Conservation (phyloP, 306 rosid genomes). For the Prunus davidiana region DNA sequence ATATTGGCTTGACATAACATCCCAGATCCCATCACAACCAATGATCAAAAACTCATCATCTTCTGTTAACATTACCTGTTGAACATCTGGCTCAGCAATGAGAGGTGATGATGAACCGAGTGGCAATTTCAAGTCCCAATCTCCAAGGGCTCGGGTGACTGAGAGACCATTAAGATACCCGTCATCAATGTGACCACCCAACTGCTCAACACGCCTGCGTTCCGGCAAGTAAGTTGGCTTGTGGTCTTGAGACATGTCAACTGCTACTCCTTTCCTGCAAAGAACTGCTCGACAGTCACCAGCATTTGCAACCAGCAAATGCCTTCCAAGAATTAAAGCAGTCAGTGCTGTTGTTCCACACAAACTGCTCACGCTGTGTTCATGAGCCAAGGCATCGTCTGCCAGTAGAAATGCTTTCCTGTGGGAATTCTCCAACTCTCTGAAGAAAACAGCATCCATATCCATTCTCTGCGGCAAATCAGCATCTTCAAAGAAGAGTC, state of each 20-base stretch:
- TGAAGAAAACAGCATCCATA: slow-evolving; percentile 45
- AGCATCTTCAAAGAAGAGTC: slow-evolving; percentile 72
- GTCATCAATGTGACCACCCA: slow-evolving; percentile 54
- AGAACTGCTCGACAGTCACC: slow-evolving; percentile 98
- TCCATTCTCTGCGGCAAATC: slow-evolving; percentile 52
- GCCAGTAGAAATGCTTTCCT: slow-evolving; percentile 69
- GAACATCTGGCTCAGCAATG: slow-evolving; percentile 83
- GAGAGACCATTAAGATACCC: slow-evolving; percentile 70
- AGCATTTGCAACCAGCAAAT: slow-evolving; percentile 84
- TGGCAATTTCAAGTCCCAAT: slow-evolving; percentile 75
- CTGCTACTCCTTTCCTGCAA: slow-evolving; percentile 75
- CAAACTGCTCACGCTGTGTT: slow-evolving; percentile 48
- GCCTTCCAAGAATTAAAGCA: slow-evolving; percentile 75
- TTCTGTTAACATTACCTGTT: slow-evolving; percentile 52
- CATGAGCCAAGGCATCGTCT: slow-evolving; percentile 77
- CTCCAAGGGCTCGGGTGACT: slow-evolving; percentile 88
- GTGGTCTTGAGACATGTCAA: slow-evolving; percentile 83
- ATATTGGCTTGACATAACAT: slow-evolving; percentile 69
- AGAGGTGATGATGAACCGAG: slow-evolving; percentile 73
- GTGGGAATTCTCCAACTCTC: slow-evolving; percentile 68
- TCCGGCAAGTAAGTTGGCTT: slow-evolving; percentile 57
- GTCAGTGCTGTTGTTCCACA: slow-evolving; percentile 96
- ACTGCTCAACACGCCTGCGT: slow-evolving; percentile 59
- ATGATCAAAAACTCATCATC: slow-evolving; percentile 86
- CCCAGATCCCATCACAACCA: slow-evolving; percentile 95